Base-by-base conservation (phyloP, 2,329 filamentous ascomycete genomes). In the Rasamsonia emersonii region DNA sequence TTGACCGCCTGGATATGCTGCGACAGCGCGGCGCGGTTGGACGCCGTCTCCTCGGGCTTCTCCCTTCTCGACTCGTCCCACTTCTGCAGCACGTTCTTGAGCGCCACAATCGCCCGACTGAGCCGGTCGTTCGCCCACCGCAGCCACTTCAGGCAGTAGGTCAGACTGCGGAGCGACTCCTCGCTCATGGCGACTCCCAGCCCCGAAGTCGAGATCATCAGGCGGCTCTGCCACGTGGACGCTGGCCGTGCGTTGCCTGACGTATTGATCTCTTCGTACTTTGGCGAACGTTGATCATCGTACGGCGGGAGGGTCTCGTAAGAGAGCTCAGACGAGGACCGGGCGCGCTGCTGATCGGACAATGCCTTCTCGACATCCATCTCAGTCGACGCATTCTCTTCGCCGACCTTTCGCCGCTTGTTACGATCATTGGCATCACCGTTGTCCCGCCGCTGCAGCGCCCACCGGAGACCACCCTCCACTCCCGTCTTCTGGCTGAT, bases 101-200 rank as follows among this genome's bases (percentile, higher is more conserved):
- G 61, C 3, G 80, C 79, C 10, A 72, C 66, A 41, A 94, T 83
- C 0, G 86, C 73, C 28, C 77, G 77, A 28, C 79, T 77, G 35
- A 96, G 77, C 51, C 86, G 83, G 5, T 76, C 77, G 39, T 93
- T 93, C 2, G 85, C 85, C 71, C 79, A 82, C 16, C 79, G 74
- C 28, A 96, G 66, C 70, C 86, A 83, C 15, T 73, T 72, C 2
- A 96, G 65, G 42, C 88, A 95, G 47, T 86, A 89, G 46, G 84
- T 86, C 24, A 98, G 65, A 39, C 82, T 91, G 31, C 79, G 75
- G 6, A 95, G 64, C 14, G 85, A 93, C 49, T 91, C 82, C 11
- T 93, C 82, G 48, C 82, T 93, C 72, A 98, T 86, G 1, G 91
- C 86, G 10, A 93, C 80, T 41, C 86, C 86, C 1, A 96, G 71